These are phyloP conservation scores for Scedosporium dehoogii DNA, from an alignment of 2,329 filamentous ascomycete genomes.

Conservation along the genomic window DNA sequence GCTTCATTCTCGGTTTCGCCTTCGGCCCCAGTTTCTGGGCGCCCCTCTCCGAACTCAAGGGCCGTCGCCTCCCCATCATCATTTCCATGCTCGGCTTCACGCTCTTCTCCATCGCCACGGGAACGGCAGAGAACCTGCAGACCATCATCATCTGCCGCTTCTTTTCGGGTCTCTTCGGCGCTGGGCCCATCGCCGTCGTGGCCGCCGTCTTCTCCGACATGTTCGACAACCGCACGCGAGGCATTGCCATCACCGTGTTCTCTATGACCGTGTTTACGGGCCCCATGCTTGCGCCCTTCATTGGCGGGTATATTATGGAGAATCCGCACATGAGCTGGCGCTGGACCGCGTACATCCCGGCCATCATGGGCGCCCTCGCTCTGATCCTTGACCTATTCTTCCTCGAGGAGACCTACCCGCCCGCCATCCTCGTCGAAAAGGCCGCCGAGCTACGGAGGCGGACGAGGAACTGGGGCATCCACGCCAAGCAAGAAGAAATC, in stretches of 20 bases:
- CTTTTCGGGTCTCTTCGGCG: conserved; percentile 63
- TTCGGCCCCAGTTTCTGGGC: conserved; percentile 64
- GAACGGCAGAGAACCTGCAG: conserved; percentile 57
- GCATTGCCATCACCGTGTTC: conserved; percentile 34
- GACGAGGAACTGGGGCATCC: conserved; percentile 61
- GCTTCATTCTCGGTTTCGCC: conserved; percentile 64
- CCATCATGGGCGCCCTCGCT: conserved; percentile 53
- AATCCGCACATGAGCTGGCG: conserved; percentile 56
- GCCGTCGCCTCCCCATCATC: conserved; percentile 53
- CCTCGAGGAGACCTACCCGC: conserved; percentile 61
- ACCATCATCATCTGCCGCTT: conserved; percentile 64
- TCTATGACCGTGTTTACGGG: conserved; percentile 50
- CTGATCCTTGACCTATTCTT: conserved; percentile 51
- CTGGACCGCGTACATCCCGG: conserved; percentile 58
- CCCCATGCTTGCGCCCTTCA: conserved; percentile 56
- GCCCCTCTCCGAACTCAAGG: conserved; percentile 62
- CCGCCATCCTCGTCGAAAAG: conserved; percentile 52
- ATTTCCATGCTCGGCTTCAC: conserved; percentile 60
- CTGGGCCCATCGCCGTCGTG: conserved; percentile 57
- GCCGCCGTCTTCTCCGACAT: conserved; percentile 65
- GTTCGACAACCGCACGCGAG: conserved; percentile 54
- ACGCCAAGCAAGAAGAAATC: conserved; percentile 63
- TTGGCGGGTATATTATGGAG: conserved; percentile 57
- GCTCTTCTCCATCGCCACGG: conserved; percentile 55
- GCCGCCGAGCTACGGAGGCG: conserved; percentile 51